phyloP scores from a whole-genome alignment of 371 early-diverging fungal species.

The Apophysomyces trapeziformis region DNA sequence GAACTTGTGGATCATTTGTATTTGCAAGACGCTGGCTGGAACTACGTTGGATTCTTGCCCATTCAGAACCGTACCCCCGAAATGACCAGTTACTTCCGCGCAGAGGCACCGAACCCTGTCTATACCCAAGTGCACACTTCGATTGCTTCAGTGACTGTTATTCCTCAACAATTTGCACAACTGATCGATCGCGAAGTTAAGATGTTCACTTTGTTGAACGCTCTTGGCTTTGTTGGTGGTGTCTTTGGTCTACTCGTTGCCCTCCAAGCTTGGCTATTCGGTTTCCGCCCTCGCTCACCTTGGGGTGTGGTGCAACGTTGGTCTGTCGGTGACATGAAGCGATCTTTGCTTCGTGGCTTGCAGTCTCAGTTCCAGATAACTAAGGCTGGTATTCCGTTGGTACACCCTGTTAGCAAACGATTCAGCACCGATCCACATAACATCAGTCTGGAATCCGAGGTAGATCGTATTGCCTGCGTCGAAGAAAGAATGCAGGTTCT shows the following conservation, averaged over 20 bases:
- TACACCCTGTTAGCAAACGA: conserved; percentile 25
- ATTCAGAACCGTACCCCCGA: conserved; percentile 49
- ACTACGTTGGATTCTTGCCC: conserved; percentile 55
- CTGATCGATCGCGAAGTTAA: conserved; percentile 47
- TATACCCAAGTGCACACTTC: conserved; percentile 39
- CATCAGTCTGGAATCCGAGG: conserved; percentile 4
- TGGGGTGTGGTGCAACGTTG: conserved; percentile 32
- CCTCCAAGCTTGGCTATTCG: conserved; percentile 25
- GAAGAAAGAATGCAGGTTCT: conserved; percentile 3
- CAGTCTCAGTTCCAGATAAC: conserved; percentile 22
- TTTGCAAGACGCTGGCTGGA: conserved; percentile 48
- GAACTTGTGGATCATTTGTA: conserved; percentile 48
- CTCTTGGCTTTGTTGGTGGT: conserved; percentile 30
- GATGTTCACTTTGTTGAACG: conserved; percentile 36
- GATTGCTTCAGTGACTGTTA: conserved; percentile 37
- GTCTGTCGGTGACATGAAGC: conserved; percentile 31
- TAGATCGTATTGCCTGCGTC: conserved; percentile 22
- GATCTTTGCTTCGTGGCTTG: conserved; percentile 23
- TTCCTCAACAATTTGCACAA: conserved; percentile 29
- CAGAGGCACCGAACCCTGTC: conserved; percentile 46
- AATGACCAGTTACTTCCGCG: conserved; percentile 45
- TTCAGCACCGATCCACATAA: conserved; percentile 14
- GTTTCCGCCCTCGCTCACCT: conserved; percentile 27
- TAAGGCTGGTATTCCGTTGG: conserved; percentile 24
- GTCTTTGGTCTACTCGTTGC: conserved; percentile 23